Base-by-base conservation (phyloP, 2,329 filamentous ascomycete species). In the Colletotrichum plurivorum region DNA sequence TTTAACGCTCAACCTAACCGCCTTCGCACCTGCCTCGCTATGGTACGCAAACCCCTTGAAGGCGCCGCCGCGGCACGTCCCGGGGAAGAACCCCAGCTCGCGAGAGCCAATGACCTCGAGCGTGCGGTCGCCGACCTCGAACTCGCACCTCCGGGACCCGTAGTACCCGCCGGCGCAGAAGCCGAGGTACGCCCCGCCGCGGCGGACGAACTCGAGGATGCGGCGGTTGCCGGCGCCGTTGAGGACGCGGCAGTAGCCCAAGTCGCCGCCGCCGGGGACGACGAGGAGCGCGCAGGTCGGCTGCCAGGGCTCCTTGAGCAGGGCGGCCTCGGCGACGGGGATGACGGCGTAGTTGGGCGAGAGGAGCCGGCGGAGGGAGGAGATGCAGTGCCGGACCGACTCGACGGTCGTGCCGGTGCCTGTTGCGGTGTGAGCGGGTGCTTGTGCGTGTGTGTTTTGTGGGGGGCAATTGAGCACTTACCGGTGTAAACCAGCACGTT, bases 121-220 rank as follows among this genome's bases (percentile, higher is more conserved):
- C 2, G 88, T 86, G 73, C 87, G 88, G 76, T 70, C 57, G 2
- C 94, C 94, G 13, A 96, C 91, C 81, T 98, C 95, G 72, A 98
- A 99, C 78, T 99, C 96, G 77, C 95, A 98, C 71, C 86, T 87
- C 46, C 86, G 84, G 73, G 87, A 90, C 22, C 92, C 96, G 75
- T 97, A 99, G 81, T 99, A 99, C 12, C 93, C 96, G 5, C 96
- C 96, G 2, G 96, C 96, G 78, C 96, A 99, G 75, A 99, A 91
- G 0, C 96, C 96, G 2, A 99, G 87, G 77, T 96, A 99, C 0
- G 88, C 85, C 16, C 96, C 96, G 31, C 96, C 96, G 36, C 89
- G 87, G 68, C 94, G 92, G 57, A 99, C 94, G 76, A 93, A 99
- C 73, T 95, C 92, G 63, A 87, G 84, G 78, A 99, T 98, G 72